These are phyloP conservation scores for Voacanga thouarsii DNA, from an alignment of 257 asterid species.

Conservation along the genomic window DNA sequence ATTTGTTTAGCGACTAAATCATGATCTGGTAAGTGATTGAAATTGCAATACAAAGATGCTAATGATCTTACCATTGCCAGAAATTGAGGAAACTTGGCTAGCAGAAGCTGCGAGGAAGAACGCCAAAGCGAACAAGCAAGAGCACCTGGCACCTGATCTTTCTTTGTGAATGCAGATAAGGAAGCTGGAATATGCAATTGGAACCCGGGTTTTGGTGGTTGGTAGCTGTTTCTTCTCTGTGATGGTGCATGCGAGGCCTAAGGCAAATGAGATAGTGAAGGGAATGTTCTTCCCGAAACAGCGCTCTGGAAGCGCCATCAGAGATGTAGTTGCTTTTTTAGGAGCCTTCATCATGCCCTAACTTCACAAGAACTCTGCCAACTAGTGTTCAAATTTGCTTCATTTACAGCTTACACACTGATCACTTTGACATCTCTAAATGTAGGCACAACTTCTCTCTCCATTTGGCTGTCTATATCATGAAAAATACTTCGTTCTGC, in stretches of 20 bases:
- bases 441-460: conserved; percentile 91
- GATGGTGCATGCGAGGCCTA: conserved; percentile 74
- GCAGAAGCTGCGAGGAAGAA: neutral
- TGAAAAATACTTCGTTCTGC: conserved; percentile 75
- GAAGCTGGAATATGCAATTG: conserved; percentile 72
- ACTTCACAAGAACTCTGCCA: conserved; percentile 8
- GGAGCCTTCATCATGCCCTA: conserved; percentile 99
- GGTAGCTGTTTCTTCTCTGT: conserved; percentile 78
- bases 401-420: neutral
- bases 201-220: conserved; percentile 56
- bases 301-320: conserved; percentile 65
- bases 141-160: neutral
- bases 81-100: neutral
- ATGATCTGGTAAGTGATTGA: neutral
- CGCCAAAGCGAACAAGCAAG: neutral
- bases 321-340: conserved; percentile 78
- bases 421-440: conserved; percentile 5
- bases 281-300: conserved; percentile 83
- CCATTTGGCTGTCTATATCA: conserved; percentile 90
- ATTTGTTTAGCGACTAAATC: no score
- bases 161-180: conserved; percentile 51
- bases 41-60: neutral
- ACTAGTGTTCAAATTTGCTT: neutral
- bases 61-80: neutral
- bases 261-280: conserved; percentile 44